A percentile compares a stretch with the other conserved stretches of the same genome.
Conservation (phyloP, 73 alveolate genomes). For the Paramecium sonneborni region DNA sequence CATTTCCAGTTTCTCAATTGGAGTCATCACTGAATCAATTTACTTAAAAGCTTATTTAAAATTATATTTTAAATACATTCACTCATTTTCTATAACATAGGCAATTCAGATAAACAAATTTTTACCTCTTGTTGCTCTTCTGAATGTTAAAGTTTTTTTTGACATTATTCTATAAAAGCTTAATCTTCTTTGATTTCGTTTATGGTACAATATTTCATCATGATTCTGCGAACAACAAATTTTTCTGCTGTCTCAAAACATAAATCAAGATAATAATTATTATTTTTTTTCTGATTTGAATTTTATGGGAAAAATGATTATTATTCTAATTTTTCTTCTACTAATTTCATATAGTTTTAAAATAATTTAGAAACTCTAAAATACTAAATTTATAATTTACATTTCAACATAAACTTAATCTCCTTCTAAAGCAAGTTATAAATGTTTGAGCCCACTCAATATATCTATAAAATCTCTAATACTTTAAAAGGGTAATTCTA, state of each 20-base stretch:
- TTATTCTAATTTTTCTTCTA: not conserved
- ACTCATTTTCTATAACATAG: not conserved
- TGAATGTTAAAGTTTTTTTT: not conserved
- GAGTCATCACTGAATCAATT: not conserved
- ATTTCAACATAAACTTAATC: not conserved
- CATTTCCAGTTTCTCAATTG: conserved; percentile 4
- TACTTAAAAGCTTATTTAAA: not conserved
- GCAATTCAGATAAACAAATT: not conserved
- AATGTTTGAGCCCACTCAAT: not conserved
- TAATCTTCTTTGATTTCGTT: not conserved
- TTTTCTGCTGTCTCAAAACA: not conserved
- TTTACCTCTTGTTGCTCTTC: not conserved
- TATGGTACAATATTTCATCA: not conserved
- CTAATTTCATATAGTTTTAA: not conserved
- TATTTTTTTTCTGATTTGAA: not conserved
- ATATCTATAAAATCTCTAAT: conserved; percentile 41
- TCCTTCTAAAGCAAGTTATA: not conserved
- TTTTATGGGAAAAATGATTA: not conserved
- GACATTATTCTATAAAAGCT: not conserved
- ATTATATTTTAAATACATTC: not conserved
- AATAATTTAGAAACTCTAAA: not conserved
- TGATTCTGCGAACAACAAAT: not conserved
- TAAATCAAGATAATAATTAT: not conserved
- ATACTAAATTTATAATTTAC: not conserved
- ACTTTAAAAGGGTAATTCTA: not conserved